A percentile compares a stretch with the other conserved stretches of the same genome.
These are phyloP conservation scores for Blastocystis sp. DNA, from an alignment of 352 stramenopile species.

Conservation along the genomic window DNA sequence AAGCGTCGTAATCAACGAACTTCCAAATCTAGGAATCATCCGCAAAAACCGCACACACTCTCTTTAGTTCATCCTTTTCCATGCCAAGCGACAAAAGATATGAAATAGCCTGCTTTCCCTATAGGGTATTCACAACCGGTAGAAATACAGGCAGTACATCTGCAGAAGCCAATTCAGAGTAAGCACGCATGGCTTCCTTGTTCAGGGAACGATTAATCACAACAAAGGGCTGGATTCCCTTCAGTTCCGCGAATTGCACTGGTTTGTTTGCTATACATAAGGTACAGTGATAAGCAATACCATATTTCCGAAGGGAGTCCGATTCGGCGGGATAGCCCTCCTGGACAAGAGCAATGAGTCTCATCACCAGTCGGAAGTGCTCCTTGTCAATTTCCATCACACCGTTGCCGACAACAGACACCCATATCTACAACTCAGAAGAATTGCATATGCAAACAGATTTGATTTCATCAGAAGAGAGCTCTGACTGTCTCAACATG, in stretches of 20 bases:
- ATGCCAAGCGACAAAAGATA: neutral
- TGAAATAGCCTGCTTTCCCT: slow-evolving; percentile 20
- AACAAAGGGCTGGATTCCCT: slow-evolving; percentile 36
- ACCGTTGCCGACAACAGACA: neutral
- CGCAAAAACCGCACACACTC: neutral
- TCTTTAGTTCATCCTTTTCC: slow-evolving; percentile 4
- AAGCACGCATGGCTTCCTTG: slow-evolving; percentile 7
- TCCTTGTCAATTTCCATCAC: slow-evolving; percentile 31
- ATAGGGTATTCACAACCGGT: neutral
- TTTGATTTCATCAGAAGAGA: slow-evolving; percentile 30
- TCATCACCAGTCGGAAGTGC: slow-evolving; percentile 6
- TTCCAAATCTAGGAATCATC: slow-evolving; percentile 33
- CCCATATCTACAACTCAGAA: slow-evolving; percentile 23
- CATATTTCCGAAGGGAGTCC: slow-evolving; percentile 5
- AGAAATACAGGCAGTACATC: slow-evolving; percentile 7
- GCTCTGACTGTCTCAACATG: slow-evolving; percentile 1
- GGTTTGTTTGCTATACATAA: slow-evolving; percentile 8
- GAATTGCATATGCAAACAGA: neutral
- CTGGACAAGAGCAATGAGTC: slow-evolving; percentile 35
- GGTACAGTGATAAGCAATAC: neutral
- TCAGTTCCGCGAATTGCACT: slow-evolving; percentile 21
- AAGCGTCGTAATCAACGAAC: slow-evolving; percentile 40
- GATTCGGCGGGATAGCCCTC: slow-evolving; percentile 20
- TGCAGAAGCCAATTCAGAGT: neutral
- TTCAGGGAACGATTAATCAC: slow-evolving; percentile 23